Evolutionary conservation across 768 basidiomycete genomes (phyloP).

Genomic region (Paxillus rubicundulus): DNA sequence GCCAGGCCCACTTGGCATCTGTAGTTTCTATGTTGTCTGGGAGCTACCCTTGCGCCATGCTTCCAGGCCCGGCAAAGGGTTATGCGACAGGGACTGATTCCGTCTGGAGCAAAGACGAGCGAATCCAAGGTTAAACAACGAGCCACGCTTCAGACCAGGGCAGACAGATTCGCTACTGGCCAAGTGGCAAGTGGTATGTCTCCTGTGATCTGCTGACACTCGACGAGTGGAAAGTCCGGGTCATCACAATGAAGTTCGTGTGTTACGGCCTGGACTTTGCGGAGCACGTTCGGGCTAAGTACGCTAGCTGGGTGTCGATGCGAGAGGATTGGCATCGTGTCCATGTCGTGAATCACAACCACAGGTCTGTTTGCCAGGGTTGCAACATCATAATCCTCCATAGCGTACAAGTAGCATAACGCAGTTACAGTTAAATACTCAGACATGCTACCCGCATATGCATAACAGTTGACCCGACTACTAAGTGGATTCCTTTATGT

Average conservation of each 20-base stretch:
- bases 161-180: neutral
- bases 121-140: neutral
- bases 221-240: neutral
- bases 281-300: neutral
- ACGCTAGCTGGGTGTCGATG: neutral
- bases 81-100: neutral
- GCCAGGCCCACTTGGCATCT: neutral
- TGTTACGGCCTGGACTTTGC: neutral
- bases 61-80: neutral
- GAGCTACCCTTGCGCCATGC: neutral
- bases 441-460: no score
- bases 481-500: no score
- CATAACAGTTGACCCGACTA: no score
- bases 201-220: neutral
- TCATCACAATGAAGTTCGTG: neutral
- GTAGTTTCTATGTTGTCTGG: neutral
- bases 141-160: neutral
- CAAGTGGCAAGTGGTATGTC: neutral
- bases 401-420: no score
- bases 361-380: no score
- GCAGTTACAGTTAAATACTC: no score
- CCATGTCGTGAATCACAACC: no score
- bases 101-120: neutral
- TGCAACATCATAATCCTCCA: neutral
- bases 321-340: neutral